Evolutionary conservation across 768 basidiomycete species (phyloP).

Genomic region (Mycena leptocephala): DNA sequence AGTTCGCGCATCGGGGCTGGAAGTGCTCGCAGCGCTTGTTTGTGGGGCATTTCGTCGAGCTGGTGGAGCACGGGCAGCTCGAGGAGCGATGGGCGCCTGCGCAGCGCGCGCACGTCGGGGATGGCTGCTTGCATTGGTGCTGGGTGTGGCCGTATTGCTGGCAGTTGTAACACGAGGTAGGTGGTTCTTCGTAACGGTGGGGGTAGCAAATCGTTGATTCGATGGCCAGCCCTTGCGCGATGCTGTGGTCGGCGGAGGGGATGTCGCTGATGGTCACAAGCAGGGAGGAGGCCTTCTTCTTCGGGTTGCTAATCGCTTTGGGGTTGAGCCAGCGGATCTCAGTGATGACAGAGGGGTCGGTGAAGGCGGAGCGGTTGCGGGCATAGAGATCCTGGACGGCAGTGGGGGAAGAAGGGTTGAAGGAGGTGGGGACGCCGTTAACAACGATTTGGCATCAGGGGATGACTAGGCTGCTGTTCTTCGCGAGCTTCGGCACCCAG

Average conservation of each 20-base stretch:
- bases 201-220: background rate
- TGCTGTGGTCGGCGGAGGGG: background rate
- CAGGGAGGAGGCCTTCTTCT: background rate
- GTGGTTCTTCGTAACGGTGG: background rate
- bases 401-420: too few species aligned
- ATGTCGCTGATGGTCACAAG: background rate
- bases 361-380: background rate
- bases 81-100: too few species aligned
- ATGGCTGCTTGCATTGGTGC: background rate
- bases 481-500: too few species aligned
- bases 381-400: background rate
- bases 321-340: background rate
- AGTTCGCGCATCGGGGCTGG: background rate
- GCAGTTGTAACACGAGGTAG: background rate
- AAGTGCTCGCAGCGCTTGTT: background rate
- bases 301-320: background rate
- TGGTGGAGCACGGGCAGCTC: background rate
- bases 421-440: too few species aligned
- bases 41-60: background rate
- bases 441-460: too few species aligned
- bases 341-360: background rate
- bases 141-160: background rate
- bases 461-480: too few species aligned
- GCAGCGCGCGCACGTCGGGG: background rate
- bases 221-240: background rate